Evolutionary conservation across 768 basidiomycete species (phyloP).

Genomic region (Mycena alexandri): DNA sequence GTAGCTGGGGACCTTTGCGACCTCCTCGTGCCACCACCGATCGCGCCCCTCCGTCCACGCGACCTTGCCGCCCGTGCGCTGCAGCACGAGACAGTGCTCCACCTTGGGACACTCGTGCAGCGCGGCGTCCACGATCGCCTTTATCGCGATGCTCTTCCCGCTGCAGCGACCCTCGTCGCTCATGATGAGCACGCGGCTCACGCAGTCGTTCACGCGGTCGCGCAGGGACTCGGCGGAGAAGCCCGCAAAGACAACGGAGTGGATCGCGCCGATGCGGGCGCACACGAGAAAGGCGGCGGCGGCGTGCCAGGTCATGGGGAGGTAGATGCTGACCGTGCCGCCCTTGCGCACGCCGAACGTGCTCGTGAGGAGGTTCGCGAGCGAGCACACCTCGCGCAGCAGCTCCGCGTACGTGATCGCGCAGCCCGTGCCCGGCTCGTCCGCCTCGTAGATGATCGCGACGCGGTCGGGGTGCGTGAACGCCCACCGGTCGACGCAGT

Average conservation of each 20-base stretch:
- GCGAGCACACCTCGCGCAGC: conserved; percentile 86
- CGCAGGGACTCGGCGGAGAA: conserved; percentile 96
- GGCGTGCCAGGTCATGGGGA: conserved; percentile 96
- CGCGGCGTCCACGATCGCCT: conserved; percentile 93
- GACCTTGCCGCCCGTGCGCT: conserved; percentile 87
- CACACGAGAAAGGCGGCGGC: conserved; percentile 98
- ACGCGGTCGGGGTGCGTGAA: no score
- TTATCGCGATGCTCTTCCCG: conserved; percentile 95
- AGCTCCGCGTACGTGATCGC: conserved; percentile 88
- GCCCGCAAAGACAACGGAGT: conserved; percentile 98
- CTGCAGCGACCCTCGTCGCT: conserved; percentile 95
- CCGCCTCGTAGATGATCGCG: conserved; percentile 98
- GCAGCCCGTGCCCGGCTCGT: conserved; percentile 87
- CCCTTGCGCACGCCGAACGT: conserved; percentile 92
- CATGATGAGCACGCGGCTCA: conserved; percentile 92
- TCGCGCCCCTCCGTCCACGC: conserved; percentile 88
- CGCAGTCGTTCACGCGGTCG: conserved; percentile 92
- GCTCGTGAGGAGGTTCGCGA: conserved; percentile 92
- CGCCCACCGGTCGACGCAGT: no score
- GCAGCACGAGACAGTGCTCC: conserved; percentile 91
- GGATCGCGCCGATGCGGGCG: conserved; percentile 95
- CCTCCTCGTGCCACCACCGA: conserved; percentile 97
- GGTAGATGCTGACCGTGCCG: conserved; percentile 92
- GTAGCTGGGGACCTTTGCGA: conserved; percentile 84
- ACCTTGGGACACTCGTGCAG: conserved; percentile 87